A percentile compares a stretch with the other conserved stretches of the same genome.
phyloP scores from a whole-genome alignment of 495 filamentous ascomycete species.

The Collariella sp. region DNA sequence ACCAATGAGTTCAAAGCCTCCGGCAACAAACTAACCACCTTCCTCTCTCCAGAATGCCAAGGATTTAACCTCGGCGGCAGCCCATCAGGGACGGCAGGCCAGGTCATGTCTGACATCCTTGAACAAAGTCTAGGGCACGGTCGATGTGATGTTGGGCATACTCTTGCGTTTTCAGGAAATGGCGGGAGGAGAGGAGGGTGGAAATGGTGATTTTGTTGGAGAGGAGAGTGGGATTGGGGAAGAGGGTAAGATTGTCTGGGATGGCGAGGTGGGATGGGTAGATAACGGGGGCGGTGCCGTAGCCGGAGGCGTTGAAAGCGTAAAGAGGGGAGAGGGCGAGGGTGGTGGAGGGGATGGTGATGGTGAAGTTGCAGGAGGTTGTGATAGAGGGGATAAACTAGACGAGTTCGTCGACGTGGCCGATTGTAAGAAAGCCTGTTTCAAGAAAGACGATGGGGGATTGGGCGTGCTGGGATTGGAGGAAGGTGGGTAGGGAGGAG shows the following conservation, averaged over 20 bases:
- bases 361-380: background rate
- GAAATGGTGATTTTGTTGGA: background rate
- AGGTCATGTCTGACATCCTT: constrained; percentile 1
- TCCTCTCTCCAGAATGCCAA: background rate
- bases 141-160: background rate
- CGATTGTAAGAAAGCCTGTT: background rate
- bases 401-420: constrained; percentile 1
- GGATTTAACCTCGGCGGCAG: background rate
- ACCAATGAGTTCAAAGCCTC: constrained; percentile 1
- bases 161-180: background rate
- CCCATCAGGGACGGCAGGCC: background rate
- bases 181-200: background rate
- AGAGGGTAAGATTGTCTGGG: background rate
- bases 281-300: background rate
- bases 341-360: background rate
- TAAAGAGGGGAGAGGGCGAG: background rate
- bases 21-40: background rate
- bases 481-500: background rate
- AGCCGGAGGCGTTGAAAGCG: background rate
- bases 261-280: background rate
- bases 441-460: background rate
- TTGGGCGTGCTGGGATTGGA: background rate
- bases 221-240: background rate
- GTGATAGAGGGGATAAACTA: background rate
- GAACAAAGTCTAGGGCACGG: background rate